phyloP scores from a whole-genome alignment of 306 rosid genomes.

The Quercus rubra region DNA sequence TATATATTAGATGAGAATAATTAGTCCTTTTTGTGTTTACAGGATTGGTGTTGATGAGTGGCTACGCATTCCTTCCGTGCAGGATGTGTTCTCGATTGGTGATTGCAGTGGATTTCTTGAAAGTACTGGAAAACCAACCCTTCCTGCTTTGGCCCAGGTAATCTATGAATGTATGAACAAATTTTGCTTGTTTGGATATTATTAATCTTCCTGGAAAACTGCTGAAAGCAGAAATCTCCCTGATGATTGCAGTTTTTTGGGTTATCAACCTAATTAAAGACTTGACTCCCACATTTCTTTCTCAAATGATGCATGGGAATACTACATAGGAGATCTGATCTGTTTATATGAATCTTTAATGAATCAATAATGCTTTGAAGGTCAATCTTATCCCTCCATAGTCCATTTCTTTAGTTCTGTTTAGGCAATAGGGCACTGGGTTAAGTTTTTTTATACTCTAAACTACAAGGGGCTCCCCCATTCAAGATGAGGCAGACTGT shows the following conservation, averaged over 20 bases:
- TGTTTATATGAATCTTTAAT: background rate
- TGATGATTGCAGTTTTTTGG: background rate
- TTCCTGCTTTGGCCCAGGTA: conserved; percentile 98
- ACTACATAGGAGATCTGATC: too few species aligned
- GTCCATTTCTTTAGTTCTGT: background rate
- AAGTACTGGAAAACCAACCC: conserved; percentile 77
- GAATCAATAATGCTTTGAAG: background rate
- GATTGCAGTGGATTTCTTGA: conserved; percentile 94
- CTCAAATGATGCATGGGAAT: too few species aligned
- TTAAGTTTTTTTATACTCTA: background rate
- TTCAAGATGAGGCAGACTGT: background rate
- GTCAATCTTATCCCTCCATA: background rate
- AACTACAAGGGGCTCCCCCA: background rate
- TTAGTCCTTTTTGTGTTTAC: conserved; percentile 15
- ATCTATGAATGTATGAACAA: background rate
- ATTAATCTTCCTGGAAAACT: conserved; percentile 11
- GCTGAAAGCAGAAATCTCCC: background rate
- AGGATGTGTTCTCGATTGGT: conserved; percentile 83
- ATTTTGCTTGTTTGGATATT: background rate
- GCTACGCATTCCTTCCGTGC: conserved; percentile 72
- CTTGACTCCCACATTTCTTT: too few species aligned
- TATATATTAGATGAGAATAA: background rate
- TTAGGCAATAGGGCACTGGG: background rate
- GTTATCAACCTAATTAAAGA: too few species aligned
- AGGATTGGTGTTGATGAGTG: conserved; percentile 96